These are phyloP conservation scores for Penicillium pulvis DNA, from an alignment of 495 filamentous ascomycete genomes.

Conservation along the genomic window DNA sequence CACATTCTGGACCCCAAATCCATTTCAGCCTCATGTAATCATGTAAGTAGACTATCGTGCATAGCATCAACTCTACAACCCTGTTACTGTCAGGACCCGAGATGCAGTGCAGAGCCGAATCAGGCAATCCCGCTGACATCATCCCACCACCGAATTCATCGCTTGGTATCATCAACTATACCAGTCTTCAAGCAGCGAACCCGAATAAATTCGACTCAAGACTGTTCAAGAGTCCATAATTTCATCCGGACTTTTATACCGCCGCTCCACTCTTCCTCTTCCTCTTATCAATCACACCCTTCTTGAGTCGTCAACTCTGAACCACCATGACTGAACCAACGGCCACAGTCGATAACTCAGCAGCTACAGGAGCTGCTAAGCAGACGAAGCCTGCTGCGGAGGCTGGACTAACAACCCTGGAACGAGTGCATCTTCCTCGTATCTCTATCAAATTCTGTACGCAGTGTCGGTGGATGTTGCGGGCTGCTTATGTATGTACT, in stretches of 20 bases:
- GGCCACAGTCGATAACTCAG: constrained; percentile 16
- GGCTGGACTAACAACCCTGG: constrained; percentile 12
- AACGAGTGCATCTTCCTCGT: constrained; percentile 54
- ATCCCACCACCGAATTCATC: constrained; percentile 23
- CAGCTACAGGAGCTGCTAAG: constrained; percentile 3
- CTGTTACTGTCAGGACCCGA: constrained; percentile 3
- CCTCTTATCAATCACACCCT: background rate
- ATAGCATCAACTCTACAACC: background rate
- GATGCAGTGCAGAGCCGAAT: constrained; percentile 16
- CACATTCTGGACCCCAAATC: background rate
- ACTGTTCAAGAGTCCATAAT: too few species aligned
- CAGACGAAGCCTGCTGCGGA: constrained; percentile 9
- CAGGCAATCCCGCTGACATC: constrained; percentile 41
- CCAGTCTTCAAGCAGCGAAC: background rate
- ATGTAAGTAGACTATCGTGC: background rate
- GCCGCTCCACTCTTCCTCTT: background rate
- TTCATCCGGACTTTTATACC: background rate
- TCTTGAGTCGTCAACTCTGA: background rate
- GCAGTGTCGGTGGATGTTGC: constrained; percentile 89
- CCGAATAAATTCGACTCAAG: too few species aligned
- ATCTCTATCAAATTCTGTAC: constrained; percentile 80
- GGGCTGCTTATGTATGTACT: constrained; percentile 74
- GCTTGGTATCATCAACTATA: background rate
- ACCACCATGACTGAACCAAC: constrained; percentile 28
- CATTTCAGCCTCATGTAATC: background rate